These are phyloP conservation scores for Xylariales sp. DNA, from an alignment of 2,329 filamentous ascomycete genomes.

Conservation along the genomic window DNA sequence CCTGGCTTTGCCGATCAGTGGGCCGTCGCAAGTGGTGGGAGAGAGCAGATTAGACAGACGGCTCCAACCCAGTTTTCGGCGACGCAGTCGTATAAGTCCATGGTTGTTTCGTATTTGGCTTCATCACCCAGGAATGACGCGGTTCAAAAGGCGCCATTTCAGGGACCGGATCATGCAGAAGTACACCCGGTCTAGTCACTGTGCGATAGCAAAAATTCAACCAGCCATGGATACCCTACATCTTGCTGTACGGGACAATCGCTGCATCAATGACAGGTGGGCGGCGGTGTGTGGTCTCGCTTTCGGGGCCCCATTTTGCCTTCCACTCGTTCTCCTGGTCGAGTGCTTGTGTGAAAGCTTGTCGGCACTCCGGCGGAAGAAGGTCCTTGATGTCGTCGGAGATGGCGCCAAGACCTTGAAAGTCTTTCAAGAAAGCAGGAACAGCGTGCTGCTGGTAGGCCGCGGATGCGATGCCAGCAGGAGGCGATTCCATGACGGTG, in stretches of 20 bases:
- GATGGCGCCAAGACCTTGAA: conserved; percentile 59
- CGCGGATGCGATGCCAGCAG: conserved; percentile 39
- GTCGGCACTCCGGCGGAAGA: conserved; percentile 65
- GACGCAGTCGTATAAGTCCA: no score
- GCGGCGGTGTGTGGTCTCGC: conserved; percentile 45
- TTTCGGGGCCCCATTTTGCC: conserved; percentile 67
- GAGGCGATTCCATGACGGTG: conserved; percentile 47
- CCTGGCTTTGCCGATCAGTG: no score
- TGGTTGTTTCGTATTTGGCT: no score
- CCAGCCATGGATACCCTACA: conserved; percentile 7
- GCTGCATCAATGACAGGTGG: conserved; percentile 59
- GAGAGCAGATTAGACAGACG: no score
- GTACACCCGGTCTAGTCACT: no score
- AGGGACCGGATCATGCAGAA: no score
- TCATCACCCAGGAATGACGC: no score
- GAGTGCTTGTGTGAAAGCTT: conserved; percentile 65
- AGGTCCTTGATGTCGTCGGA: conserved; percentile 61
- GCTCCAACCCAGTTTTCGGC: no score
- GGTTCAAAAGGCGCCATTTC: no score
- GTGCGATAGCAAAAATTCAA: no score
- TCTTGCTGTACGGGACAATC: conserved; percentile 54
- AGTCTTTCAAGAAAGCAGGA: conserved; percentile 46
- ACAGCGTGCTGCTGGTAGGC: conserved; percentile 39
- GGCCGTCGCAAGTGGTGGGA: no score
- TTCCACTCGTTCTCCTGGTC: conserved; percentile 68